phyloP scores from a whole-genome alignment of 768 basidiomycete genomes.

The Coprinopsis marcescibilis region DNA sequence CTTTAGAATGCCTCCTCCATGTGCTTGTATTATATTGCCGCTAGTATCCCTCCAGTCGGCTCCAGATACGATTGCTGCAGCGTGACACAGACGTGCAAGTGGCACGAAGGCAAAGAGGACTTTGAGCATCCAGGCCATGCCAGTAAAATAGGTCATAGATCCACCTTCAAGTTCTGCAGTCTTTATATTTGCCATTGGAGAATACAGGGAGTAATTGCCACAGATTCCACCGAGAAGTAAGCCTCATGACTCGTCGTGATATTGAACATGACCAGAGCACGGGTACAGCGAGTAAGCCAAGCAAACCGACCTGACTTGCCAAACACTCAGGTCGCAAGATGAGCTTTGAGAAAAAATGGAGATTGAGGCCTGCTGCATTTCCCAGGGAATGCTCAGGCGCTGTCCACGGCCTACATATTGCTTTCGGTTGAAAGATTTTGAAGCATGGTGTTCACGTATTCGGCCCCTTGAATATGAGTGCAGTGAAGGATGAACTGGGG shows the following conservation, averaged over 20 bases:
- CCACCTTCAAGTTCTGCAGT: too few species aligned
- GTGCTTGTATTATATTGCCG: constrained; percentile 58
- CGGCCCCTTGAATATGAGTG: neutral
- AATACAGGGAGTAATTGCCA: neutral
- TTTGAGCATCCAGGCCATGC: too few species aligned
- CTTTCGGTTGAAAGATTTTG: too few species aligned
- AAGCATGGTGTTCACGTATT: neutral
- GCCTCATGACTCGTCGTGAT: neutral
- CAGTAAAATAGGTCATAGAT: too few species aligned
- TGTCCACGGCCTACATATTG: neutral
- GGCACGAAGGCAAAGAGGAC: constrained; percentile 3
- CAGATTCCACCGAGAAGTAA: neutral
- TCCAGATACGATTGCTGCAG: constrained; percentile 52
- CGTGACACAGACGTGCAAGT: constrained; percentile 7
- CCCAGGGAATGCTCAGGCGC: too few species aligned
- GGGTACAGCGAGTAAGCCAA: too few species aligned
- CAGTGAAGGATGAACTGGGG: constrained; percentile 3
- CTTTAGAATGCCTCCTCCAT: constrained; percentile 56
- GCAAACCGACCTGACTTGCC: too few species aligned
- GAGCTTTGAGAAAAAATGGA: too few species aligned
- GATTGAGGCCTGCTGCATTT: too few species aligned
- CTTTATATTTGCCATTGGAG: neutral
- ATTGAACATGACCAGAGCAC: too few species aligned
- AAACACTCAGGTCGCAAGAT: too few species aligned
- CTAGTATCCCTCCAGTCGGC: constrained; percentile 58